A percentile compares a stretch with the other conserved stretches of the same genome.
Conservation (phyloP, 805 yeast genomes). For the Yamadazyma olivae region DNA sequence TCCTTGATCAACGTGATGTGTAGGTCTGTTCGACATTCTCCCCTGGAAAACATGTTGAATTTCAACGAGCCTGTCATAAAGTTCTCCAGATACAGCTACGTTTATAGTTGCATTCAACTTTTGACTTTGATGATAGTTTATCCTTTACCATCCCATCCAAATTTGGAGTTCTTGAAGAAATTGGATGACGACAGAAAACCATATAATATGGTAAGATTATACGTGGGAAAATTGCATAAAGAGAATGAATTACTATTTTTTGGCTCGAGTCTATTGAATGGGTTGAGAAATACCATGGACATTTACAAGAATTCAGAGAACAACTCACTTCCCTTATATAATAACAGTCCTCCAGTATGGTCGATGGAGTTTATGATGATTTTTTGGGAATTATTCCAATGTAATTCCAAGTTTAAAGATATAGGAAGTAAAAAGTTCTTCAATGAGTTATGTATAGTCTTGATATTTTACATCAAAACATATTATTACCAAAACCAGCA, state of each 20-base stretch:
- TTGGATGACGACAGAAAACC: slow-evolving; percentile 26
- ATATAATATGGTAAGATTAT: slow-evolving; percentile 47
- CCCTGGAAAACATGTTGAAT: slow-evolving; percentile 47
- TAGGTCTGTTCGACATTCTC: slow-evolving; percentile 41
- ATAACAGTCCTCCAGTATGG: slow-evolving; percentile 38
- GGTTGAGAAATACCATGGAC: slow-evolving; percentile 46
- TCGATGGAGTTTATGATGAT: slow-evolving; percentile 58
- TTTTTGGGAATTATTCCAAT: slow-evolving; percentile 74
- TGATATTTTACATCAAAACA: slow-evolving; percentile 56
- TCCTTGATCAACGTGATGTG: slow-evolving; percentile 67
- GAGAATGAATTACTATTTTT: slow-evolving; percentile 53
- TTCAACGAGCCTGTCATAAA: slow-evolving; percentile 20
- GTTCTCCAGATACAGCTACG: slow-evolving; percentile 43
- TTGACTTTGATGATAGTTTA: slow-evolving; percentile 60
- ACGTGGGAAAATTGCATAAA: slow-evolving; percentile 51
- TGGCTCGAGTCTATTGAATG: slow-evolving; percentile 43
- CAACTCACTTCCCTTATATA: slow-evolving; percentile 5
- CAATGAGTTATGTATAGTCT: slow-evolving; percentile 49
- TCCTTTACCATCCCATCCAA: slow-evolving; percentile 48
- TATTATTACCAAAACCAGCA: slow-evolving; percentile 39
- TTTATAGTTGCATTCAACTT: slow-evolving; percentile 58
- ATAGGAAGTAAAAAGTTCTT: slow-evolving; percentile 38
- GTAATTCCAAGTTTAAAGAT: slow-evolving; percentile 57
- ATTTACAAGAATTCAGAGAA: neutral
- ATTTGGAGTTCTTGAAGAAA: neutral